Conservation (phyloP, 2,329 filamentous ascomycete genomes). For the Diplodia scrobiculata region DNA sequence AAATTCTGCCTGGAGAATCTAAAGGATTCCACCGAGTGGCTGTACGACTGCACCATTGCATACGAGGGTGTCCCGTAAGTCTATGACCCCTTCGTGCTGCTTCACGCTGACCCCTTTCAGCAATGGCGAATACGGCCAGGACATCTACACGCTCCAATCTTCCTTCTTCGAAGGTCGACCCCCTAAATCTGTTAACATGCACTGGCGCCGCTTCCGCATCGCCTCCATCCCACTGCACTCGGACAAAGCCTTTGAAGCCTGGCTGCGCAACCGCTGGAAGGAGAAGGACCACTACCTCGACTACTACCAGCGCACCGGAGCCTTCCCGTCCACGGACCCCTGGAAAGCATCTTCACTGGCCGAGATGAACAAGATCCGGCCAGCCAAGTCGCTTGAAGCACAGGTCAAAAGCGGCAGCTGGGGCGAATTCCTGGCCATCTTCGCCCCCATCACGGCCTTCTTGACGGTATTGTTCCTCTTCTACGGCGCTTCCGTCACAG, state of each 20-base stretch:
- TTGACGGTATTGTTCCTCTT: constrained; percentile 52
- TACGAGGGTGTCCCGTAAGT: constrained; percentile 91
- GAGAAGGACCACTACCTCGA: constrained; percentile 92
- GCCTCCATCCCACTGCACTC: constrained; percentile 78
- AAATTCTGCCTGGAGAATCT: constrained; percentile 79
- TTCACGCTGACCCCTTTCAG: not conserved
- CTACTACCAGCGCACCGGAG: constrained; percentile 70
- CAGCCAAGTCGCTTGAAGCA: constrained; percentile 52
- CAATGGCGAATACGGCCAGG: constrained; percentile 76
- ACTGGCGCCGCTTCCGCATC: constrained; percentile 85
- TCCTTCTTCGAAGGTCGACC: constrained; percentile 87
- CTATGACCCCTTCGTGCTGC: not conserved
- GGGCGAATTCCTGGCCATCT: constrained; percentile 57
- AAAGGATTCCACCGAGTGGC: constrained; percentile 71
- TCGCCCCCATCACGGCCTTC: constrained; percentile 55
- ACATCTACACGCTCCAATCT: constrained; percentile 81
- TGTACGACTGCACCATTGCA: constrained; percentile 92
- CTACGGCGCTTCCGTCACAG: constrained; percentile 43
- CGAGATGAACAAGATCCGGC: constrained; percentile 30
- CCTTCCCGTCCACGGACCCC: constrained; percentile 71
- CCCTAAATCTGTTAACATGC: constrained; percentile 94
- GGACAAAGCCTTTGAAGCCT: constrained; percentile 73
- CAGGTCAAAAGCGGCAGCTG: constrained; percentile 54
- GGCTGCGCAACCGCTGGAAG: constrained; percentile 84
- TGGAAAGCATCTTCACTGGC: constrained; percentile 38